Evolutionary conservation across 208 protist genomes (phyloP).

Genomic region (Trichomonas vaginalis): DNA sequence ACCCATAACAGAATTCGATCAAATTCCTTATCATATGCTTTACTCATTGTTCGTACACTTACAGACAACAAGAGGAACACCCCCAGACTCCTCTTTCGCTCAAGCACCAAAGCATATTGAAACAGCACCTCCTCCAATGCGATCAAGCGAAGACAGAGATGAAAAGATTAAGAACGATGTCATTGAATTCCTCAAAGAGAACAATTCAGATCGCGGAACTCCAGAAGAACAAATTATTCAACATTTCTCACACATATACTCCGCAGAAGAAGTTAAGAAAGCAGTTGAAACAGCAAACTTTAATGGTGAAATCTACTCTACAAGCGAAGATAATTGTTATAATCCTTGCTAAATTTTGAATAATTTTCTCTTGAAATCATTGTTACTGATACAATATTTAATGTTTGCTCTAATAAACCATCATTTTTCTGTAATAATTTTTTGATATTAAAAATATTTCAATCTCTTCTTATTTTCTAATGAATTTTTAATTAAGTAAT

Average conservation of each 20-base stretch:
- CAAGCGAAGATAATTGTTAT: not conserved
- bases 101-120: not conserved
- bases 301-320: not conserved
- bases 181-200: not conserved
- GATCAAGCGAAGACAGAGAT: not conserved
- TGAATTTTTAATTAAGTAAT: no score
- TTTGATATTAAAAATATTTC: no score
- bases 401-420: no score
- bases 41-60: not conserved
- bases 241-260: not conserved
- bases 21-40: not conserved
- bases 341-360: not conserved
- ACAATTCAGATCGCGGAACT: not conserved
- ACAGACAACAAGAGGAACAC: not conserved
- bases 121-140: not conserved
- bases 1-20: not conserved
- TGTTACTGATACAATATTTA: no score
- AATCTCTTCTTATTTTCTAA: no score
- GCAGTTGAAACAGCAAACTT: not conserved
- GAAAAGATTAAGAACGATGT: not conserved
- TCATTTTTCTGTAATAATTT: no score
- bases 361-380: no score
- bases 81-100: not conserved
- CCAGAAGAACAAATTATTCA: not conserved
- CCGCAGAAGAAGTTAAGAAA: not conserved